Conservation (phyloP, 768 basidiomycete species). For the Amanita brunnescens region DNA sequence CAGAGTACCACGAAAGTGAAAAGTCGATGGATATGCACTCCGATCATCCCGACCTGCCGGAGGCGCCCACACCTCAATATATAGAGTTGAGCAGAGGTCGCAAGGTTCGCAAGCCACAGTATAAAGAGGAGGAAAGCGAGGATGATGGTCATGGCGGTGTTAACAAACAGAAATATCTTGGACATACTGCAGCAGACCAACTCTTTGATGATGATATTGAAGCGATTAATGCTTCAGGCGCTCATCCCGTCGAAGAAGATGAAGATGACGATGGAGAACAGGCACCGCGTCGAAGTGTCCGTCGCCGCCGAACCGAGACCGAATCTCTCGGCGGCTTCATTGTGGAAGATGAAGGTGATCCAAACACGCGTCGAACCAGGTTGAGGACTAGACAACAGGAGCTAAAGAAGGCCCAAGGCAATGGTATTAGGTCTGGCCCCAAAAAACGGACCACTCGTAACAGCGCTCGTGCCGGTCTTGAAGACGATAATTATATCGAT, state of each 20-base stretch:
- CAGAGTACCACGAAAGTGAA: slow-evolving; percentile 42
- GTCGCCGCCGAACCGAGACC: neutral
- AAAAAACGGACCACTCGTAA: slow-evolving; percentile 21
- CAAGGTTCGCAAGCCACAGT: slow-evolving; percentile 26
- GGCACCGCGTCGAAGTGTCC: neutral
- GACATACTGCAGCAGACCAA: slow-evolving; percentile 13
- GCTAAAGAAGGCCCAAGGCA: slow-evolving; percentile 16
- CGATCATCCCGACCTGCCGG: slow-evolving; percentile 18
- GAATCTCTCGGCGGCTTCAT: slow-evolving; percentile 1
- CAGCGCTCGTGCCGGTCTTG: slow-evolving; percentile 20
- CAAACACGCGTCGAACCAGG: slow-evolving; percentile 15
- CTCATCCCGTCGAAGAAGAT: slow-evolving; percentile 4
- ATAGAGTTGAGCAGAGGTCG: slow-evolving; percentile 31
- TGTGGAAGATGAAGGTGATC: slow-evolving; percentile 6
- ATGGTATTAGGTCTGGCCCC: slow-evolving; percentile 9
- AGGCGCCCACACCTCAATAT: slow-evolving; percentile 21
- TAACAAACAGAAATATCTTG: neutral
- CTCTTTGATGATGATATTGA: slow-evolving; percentile 21
- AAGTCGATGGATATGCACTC: slow-evolving; percentile 28
- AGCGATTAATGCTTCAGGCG: slow-evolving; percentile 10
- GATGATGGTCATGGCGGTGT: slow-evolving; percentile 11
- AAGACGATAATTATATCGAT: slow-evolving; percentile 44
- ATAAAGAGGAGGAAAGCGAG: slow-evolving; percentile 22
- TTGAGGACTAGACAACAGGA: slow-evolving; percentile 8
- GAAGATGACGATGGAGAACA: slow-evolving; percentile 5